These are phyloP conservation scores for Fusarium virguliforme DNA, from an alignment of 2,329 filamentous ascomycete genomes.

Conservation along the genomic window DNA sequence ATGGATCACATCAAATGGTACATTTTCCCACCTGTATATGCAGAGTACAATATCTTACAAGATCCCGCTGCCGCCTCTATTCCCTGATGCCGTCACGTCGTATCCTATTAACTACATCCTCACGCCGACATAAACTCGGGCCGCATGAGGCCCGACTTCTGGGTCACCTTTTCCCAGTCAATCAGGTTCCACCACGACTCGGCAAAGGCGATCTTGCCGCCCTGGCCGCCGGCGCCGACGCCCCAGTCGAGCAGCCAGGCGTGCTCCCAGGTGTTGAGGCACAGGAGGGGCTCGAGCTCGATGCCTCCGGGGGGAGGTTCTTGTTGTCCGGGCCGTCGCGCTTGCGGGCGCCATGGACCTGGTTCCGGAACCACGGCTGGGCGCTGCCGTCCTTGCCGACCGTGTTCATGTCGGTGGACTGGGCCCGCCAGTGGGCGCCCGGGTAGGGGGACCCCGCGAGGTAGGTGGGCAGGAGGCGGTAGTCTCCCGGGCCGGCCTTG, in stretches of 20 bases:
- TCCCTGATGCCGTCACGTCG: constrained; percentile 39
- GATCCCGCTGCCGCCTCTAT: constrained; percentile 32
- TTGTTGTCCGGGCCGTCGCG: constrained; percentile 32
- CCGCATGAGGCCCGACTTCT: constrained; percentile 55
- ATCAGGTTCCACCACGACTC: constrained; percentile 90
- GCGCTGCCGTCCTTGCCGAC: constrained; percentile 60
- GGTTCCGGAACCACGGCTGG: constrained; percentile 59
- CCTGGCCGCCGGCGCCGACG: constrained; percentile 69
- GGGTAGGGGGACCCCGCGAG: constrained; percentile 91
- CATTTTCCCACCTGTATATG: constrained; percentile 52
- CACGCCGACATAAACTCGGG: constrained; percentile 55
- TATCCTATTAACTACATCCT: constrained; percentile 26
- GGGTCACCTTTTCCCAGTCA: constrained; percentile 84
- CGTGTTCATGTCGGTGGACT: constrained; percentile 80
- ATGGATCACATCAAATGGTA: constrained; percentile 48
- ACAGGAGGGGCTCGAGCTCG: constrained; percentile 83
- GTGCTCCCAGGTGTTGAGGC: constrained; percentile 97
- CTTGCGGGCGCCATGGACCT: constrained; percentile 52
- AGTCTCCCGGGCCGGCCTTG: constrained; percentile 65
- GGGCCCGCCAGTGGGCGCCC: constrained; percentile 84
- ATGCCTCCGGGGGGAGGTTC: constrained; percentile 75
- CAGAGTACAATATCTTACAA: constrained; percentile 55
- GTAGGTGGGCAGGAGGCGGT: constrained; percentile 88
- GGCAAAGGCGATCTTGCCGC: constrained; percentile 83
- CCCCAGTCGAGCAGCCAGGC: constrained; percentile 89